Percentiles rank a stretch among this genome's conserved stretches.
These are phyloP conservation scores for Colletotrichum cereale DNA, from an alignment of 2,329 filamentous ascomycete species.

Conservation along the genomic window DNA sequence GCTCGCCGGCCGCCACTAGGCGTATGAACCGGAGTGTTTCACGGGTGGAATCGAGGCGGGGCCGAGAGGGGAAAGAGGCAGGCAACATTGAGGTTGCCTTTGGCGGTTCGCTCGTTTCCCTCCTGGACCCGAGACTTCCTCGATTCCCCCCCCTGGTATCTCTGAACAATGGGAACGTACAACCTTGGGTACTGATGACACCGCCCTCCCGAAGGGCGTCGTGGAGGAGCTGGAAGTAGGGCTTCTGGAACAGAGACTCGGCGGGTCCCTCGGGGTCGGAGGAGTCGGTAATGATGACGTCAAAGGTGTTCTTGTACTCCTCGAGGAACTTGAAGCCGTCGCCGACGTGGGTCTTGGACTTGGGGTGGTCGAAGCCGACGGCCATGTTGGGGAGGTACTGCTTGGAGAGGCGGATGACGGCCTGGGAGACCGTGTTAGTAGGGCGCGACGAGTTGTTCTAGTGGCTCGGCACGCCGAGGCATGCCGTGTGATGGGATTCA, in stretches of 20 bases:
- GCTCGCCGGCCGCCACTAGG: slow-evolving; percentile 35
- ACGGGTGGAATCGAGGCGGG: slow-evolving; percentile 36
- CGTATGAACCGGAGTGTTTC: slow-evolving; percentile 4
- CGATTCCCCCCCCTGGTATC: slow-evolving; percentile 25
- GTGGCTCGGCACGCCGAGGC: not conserved
- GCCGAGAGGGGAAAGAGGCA: slow-evolving; percentile 45
- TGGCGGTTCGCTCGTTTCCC: not conserved
- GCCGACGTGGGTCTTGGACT: slow-evolving; percentile 91
- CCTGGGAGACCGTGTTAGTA: slow-evolving; percentile 58
- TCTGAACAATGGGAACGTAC: slow-evolving; percentile 81
- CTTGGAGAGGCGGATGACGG: slow-evolving; percentile 98
- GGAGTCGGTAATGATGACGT: slow-evolving; percentile 99
- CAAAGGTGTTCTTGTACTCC: slow-evolving; percentile 96
- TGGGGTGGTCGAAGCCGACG: slow-evolving; percentile 92
- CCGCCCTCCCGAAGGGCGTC: slow-evolving; percentile 93
- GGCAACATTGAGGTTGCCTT: slow-evolving; percentile 45
- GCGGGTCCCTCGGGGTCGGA: slow-evolving; percentile 97
- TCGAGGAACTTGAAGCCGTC: slow-evolving; percentile 99
- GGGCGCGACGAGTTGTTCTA: not conserved
- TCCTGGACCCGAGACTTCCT: slow-evolving; percentile 35
- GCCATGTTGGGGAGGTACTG: slow-evolving; percentile 96
- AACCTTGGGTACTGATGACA: slow-evolving; percentile 99
- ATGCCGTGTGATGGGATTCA: slow-evolving; percentile 47
- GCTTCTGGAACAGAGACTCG: slow-evolving; percentile 97
- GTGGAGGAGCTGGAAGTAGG: slow-evolving; percentile 95